Conservation (phyloP, 164 flowering plant species). For the Tetrastigma voinierianum region DNA sequence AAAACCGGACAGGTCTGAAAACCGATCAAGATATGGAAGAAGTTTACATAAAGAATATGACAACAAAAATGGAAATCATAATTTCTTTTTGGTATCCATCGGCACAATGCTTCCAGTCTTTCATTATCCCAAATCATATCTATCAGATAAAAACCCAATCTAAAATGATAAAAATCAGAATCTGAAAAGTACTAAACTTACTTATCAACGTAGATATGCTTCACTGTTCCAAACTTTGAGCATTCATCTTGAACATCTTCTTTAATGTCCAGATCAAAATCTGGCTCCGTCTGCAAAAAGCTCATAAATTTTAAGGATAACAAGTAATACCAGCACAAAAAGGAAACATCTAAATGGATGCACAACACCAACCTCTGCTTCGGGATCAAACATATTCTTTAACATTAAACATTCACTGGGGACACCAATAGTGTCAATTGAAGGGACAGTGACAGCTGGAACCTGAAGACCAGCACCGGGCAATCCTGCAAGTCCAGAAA, state of each 20-base stretch:
- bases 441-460: conserved; percentile 37
- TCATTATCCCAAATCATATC: too few relatives aligned
- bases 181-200: conserved; percentile 30
- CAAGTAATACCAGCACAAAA: not conserved
- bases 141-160: too few relatives aligned
- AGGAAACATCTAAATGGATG: not conserved
- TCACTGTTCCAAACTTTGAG: conserved; percentile 63
- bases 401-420: conserved; percentile 84
- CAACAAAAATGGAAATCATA: too few relatives aligned
- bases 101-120: too few relatives aligned
- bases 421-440: conserved; percentile 59
- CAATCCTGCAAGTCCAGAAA: conserved; percentile 52
- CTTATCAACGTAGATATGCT: conserved; percentile 85
- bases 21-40: too few relatives aligned
- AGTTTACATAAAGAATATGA: too few relatives aligned
- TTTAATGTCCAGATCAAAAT: conserved; percentile 87
- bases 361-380: conserved; percentile 52
- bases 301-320: conserved; percentile 1
- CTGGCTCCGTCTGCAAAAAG: conserved; percentile 67
- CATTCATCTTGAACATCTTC: conserved; percentile 87
- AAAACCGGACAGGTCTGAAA: too few relatives aligned
- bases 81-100: too few relatives aligned
- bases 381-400: conserved; percentile 95
- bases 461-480: conserved; percentile 38
- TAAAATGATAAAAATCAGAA: not conserved